Evolutionary conservation across 176 grass and related monocot species (phyloP), one percentile per base, ranked within the genome.

Genomic region (Juncus effusus): DNA sequence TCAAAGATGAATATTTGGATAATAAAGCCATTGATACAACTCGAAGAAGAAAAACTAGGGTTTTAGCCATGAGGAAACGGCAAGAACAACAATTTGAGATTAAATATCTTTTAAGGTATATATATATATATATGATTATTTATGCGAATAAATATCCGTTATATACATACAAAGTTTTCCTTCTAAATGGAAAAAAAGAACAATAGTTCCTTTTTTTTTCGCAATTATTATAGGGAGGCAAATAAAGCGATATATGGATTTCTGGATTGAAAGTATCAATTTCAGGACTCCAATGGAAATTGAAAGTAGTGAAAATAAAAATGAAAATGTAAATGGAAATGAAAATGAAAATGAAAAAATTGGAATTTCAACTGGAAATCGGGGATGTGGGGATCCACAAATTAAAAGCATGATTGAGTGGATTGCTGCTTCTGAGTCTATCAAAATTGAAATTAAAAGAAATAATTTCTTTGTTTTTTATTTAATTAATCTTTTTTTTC

Each of bases 231-330:
- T 52, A 80, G 78, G 61, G 69, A 80, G 40, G 40, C 59, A 36
- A 80, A 67, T 52, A 80, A 80, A 67, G 78, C 78, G 37, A 65
- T 80, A 0, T 72, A 57, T 67, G 78, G 78, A 74, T 80, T 80
- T 60, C 16, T 66, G 16, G 61, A 70, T 38, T 60, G 39, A 52
- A 74, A 67, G 42, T 54, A 74, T 73, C 15, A 67, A n/a, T 7
- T 54, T 16, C 13, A 13, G 8, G 8, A 6, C 38, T 69, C 50
- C 28, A 3, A 69, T 51, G 63, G 37, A 67, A 44, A 64, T 11
- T 11, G 13, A 37, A 37, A 75, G 53, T 16, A 42, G 40, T 41
- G 54, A 36, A 38, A 42, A 14, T 56, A 12, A 55, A 14, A 61
- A 6, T 40, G 15, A 65, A 63, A 53, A 57, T 55, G 62, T 40